phyloP scores from a whole-genome alignment of 208 protist genomes.

The Trypanosoma caninum region DNA sequence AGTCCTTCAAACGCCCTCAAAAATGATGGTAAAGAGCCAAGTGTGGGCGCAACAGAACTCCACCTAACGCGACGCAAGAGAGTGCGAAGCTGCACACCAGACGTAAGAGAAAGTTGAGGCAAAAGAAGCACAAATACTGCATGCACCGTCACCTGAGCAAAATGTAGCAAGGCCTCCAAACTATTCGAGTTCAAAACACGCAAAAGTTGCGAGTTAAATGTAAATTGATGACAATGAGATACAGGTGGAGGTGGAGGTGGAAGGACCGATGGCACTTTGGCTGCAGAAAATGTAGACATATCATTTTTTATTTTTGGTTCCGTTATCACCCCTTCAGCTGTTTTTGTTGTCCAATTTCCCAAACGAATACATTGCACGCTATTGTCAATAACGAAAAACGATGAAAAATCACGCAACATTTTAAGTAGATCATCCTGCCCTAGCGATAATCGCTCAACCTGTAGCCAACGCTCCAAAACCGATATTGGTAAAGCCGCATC shows the following conservation, averaged over 20 bases:
- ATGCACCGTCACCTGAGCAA: conserved; percentile 25
- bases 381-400: conserved; percentile 1
- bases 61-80: conserved; percentile 27
- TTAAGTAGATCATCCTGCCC: conserved; percentile 9
- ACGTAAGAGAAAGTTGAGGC: conserved; percentile 16
- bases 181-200: conserved; percentile 13
- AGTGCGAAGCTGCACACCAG: conserved; percentile 14
- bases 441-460: conserved; percentile 11
- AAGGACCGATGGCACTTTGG: background rate
- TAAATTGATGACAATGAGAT: background rate
- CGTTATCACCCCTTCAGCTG: background rate
- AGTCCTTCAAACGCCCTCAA: conserved; percentile 31
- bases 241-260: background rate
- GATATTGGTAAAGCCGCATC: conserved; percentile 3
- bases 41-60: conserved; percentile 12
- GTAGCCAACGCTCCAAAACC: conserved; percentile 24
- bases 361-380: conserved; percentile 1
- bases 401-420: background rate
- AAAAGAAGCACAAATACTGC: conserved; percentile 29
- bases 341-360: background rate
- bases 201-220: conserved; percentile 19
- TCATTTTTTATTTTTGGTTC: background rate
- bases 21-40: conserved; percentile 27
- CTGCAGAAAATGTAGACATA: background rate
- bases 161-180: conserved; percentile 14